Base-by-base conservation (phyloP, 108 stramenopile species). In the Hondaea fermentalgiana region DNA sequence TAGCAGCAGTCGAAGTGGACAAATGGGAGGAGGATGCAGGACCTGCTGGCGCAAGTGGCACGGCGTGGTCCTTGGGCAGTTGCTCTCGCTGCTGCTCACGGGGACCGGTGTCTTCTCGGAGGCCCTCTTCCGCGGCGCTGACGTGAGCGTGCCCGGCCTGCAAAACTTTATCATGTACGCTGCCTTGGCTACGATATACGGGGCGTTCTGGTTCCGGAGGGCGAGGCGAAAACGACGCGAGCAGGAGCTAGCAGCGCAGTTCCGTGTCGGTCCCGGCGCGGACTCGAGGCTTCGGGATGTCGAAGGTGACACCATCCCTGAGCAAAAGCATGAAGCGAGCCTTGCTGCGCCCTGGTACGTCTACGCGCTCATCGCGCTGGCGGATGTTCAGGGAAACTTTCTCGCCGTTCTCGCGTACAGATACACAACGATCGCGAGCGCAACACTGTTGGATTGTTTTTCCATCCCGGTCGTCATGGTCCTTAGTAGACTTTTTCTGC, bases 401-500 rank as follows among this genome's bases (percentile, higher is more conserved):
- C 88, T 97, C 44, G 94, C 96, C 4, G 91, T 96, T 57, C 87
- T 96, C 17, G 94, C 96, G 8, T 98, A 96, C 90, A 94, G 94
- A 87, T 98, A 96, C 91, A 98, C 99, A 8, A 97, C 96, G 21
- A 92, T 98, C 59, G 97, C 98, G 8, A 96, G 94, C 44, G 96
- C 97, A 6, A 93, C 96, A 28, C 91, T 99, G 58, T 93, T 98
- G 17, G 98, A 98, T 91, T 94, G 96, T 28, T 91, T 98, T 53
- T 95, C 97, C 29, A 98, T 99, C 43, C 99, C 98, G 1, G 91
- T 96, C 58, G 95, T 96, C 23, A 98, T 99, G 96, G 64, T 98
- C 44, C 59, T 98, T 10, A 96, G 96, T 17, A 71, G 76, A 55
- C 71, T 94, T 5, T 94, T 96, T 44, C 93, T 99, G 59, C 87